A percentile compares a stretch with the other conserved stretches of the same genome.
These are phyloP conservation scores for Yamadazyma kitorensis DNA, from an alignment of 805 yeast genomes.

Conservation along the genomic window DNA sequence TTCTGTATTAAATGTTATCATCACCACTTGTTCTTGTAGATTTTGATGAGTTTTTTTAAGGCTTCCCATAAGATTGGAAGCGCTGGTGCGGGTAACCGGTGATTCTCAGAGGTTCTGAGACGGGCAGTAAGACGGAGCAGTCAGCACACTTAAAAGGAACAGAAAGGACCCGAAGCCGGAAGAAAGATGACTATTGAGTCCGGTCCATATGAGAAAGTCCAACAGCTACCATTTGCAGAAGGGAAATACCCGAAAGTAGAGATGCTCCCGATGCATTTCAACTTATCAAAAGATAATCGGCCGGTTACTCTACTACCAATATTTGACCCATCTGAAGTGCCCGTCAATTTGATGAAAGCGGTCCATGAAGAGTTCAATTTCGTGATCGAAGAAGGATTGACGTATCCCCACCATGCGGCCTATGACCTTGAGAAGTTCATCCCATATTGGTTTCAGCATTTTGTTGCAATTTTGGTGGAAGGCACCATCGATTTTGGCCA, in stretches of 20 bases:
- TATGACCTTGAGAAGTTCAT: constrained; percentile 48
- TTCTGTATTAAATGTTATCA: constrained; percentile 7
- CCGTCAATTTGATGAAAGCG: constrained; percentile 45
- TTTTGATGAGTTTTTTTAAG: not conserved
- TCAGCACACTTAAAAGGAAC: no score
- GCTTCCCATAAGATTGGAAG: no score
- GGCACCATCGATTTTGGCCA: constrained; percentile 23
- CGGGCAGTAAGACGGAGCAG: no score
- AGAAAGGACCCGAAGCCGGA: no score
- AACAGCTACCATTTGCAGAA: constrained; percentile 34
- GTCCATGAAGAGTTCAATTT: constrained; percentile 54
- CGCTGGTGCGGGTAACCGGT: no score
- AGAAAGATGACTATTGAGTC: no score
- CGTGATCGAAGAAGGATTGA: constrained; percentile 69
- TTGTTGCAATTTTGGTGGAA: constrained; percentile 59
- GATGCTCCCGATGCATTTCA: constrained; percentile 37
- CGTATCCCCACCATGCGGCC: constrained; percentile 61
- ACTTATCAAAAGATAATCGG: constrained; percentile 36
- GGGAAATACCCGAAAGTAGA: constrained; percentile 18
- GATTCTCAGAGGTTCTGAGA: no score
- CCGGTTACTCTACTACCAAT: constrained; percentile 63
- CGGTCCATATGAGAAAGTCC: constrained; percentile 14
- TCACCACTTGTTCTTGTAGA: not conserved
- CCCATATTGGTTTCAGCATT: constrained; percentile 66
- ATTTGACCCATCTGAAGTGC: constrained; percentile 46